Percentiles rank a stretch among this genome's conserved stretches.
Conservation (phyloP, 331 rosid species). For the Stylosanthes scabra region DNA sequence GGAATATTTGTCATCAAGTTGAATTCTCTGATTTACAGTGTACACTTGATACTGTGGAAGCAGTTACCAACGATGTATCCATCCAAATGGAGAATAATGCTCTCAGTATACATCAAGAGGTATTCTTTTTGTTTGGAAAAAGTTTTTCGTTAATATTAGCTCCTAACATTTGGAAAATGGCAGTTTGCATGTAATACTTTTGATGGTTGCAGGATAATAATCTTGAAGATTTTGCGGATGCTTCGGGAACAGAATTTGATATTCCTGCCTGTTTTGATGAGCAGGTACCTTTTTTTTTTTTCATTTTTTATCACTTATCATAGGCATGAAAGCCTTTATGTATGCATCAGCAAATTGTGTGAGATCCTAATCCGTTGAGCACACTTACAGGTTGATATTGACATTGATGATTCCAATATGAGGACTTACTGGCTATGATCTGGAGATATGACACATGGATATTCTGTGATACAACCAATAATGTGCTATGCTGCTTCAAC, state of each 20-base stretch:
- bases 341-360: constrained; percentile 17
- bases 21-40: constrained; percentile 49
- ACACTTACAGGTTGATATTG: constrained; percentile 57
- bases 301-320: constrained; percentile 22
- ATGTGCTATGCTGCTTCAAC: constrained; percentile 44
- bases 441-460: constrained; percentile 17
- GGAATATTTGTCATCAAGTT: constrained; percentile 9
- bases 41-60: constrained; percentile 50
- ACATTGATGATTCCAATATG: constrained; percentile 58
- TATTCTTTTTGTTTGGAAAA: constrained; percentile 34
- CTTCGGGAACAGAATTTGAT: constrained; percentile 72
- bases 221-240: constrained; percentile 65
- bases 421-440: constrained; percentile 63
- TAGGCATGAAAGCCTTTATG: not conserved
- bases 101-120: constrained; percentile 61
- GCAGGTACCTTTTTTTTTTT: constrained; percentile 54
- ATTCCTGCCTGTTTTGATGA: constrained; percentile 68
- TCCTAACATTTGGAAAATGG: not conserved
- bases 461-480: not conserved
- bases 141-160: constrained; percentile 12
- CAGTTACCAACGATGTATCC: constrained; percentile 46
- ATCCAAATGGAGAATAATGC: constrained; percentile 58
- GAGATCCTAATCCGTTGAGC: constrained; percentile 9
- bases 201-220: constrained; percentile 53
- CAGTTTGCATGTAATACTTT: constrained; percentile 12